Evolutionary conservation across 139 green algal species (phyloP), one percentile per base, ranked within the genome.

Genomic region (Auxenochlorella pyrenoidosa): DNA sequence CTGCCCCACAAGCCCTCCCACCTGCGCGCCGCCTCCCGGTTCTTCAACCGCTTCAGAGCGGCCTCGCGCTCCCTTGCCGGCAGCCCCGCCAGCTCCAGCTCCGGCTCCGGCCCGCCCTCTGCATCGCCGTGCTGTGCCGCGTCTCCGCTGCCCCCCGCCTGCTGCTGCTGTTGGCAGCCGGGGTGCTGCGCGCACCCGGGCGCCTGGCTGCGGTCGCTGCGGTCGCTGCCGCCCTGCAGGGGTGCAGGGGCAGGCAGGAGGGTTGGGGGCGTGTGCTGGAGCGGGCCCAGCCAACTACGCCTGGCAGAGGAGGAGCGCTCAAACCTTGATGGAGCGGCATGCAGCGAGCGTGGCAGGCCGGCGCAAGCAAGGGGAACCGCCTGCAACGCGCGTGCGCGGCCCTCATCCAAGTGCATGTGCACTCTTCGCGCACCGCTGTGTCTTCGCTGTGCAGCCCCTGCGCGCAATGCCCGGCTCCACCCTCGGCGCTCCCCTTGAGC

Each of bases 11-110:
- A 16, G 5, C 63, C 26, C 63, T 2, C 79, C 5, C 80, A 85
- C 80, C 80, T 85, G 63, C 80, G 80, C 3, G 88, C 88, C 16
- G 88, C 88, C 44, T 91, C 88, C 41, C 87, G 84, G 83, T 91
- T 91, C n/a, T 83, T 87, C 70, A 78, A 77, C 1, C 88, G 75
- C 70, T 88, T 88, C 19, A 90, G 38, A 6, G 79, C 87, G 3
- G 71, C 71, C 43, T 90, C 87, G 10, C 87, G 87, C 76, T 90
- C 78, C 28, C 58, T 59, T 40, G 60, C 68, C 24, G 87, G 82
- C 36, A 90, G 75, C 12, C 54, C 54, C 30, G 58, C 40, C 65
- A 89, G 77, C n/a, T 71, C 85, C 38, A 83, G 54, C 34, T 84
- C 85, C 40, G 65, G 73, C 68, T 81, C 85, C 38, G 77, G 34